Conservation (phyloP, 2,329 filamentous ascomycete genomes). For the Bipolaris zeicola region DNA sequence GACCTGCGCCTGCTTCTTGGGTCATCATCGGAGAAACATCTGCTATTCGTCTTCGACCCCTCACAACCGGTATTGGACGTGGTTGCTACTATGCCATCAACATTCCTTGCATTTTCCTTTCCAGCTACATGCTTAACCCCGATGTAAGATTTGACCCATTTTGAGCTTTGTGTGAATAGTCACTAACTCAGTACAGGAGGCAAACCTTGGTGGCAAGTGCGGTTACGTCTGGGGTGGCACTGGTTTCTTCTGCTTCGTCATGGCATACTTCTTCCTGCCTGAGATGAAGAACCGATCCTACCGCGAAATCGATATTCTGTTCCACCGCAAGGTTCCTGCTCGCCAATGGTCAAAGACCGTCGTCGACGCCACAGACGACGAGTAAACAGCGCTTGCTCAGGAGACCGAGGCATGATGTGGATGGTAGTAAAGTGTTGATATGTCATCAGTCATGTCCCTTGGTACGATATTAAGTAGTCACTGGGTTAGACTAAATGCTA, state of each 20-base stretch:
- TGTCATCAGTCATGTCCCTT: too few species aligned
- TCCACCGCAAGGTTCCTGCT: slow-evolving; percentile 56
- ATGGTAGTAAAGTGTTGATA: background rate
- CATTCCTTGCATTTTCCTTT: slow-evolving; percentile 69
- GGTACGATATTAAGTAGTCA: background rate
- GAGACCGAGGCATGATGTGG: background rate
- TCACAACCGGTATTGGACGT: slow-evolving; percentile 70
- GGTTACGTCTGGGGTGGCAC: slow-evolving; percentile 49
- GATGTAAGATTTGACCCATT: slow-evolving; percentile 51
- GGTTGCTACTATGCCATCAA: slow-evolving; percentile 67
- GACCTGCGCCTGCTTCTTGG: slow-evolving; percentile 68
- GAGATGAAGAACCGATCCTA: slow-evolving; percentile 61
- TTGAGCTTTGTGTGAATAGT: slow-evolving; percentile 49
- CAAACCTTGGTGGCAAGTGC: slow-evolving; percentile 50
- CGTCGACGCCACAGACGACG: slow-evolving; percentile 65
- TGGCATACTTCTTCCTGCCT: slow-evolving; percentile 59
- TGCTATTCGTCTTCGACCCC: slow-evolving; percentile 65
- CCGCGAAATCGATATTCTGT: slow-evolving; percentile 57
- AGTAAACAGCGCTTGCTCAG: slow-evolving; percentile 52
- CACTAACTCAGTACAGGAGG: slow-evolving; percentile 66
- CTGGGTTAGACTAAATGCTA: background rate
- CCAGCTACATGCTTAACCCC: slow-evolving; percentile 66
- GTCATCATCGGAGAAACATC: slow-evolving; percentile 72
- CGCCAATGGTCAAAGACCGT: slow-evolving; percentile 62
- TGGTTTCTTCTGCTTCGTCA: slow-evolving; percentile 59